Conservation (phyloP, 2,329 filamentous ascomycete species). For the Mycosphaerella arachidis region DNA sequence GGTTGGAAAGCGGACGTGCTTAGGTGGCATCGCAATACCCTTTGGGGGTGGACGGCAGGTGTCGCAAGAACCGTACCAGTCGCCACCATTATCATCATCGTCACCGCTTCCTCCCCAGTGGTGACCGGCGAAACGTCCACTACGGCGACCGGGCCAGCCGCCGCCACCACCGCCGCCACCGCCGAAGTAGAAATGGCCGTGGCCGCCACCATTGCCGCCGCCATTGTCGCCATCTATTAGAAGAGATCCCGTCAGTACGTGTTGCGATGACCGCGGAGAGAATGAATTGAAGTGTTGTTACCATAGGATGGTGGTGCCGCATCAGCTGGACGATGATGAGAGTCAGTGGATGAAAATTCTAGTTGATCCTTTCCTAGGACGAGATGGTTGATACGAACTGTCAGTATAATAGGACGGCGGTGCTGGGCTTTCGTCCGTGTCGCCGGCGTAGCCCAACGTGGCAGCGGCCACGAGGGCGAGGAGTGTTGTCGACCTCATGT, state of each 20-base stretch:
- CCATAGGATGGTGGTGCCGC: background rate
- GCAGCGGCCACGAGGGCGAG: conserved; percentile 1
- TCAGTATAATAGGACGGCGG: background rate
- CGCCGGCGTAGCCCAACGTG: background rate
- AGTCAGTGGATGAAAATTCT: background rate
- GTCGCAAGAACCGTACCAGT: background rate
- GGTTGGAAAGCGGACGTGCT: background rate
- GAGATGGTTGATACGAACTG: too few species aligned
- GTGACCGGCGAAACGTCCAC: background rate
- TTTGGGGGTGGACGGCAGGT: background rate
- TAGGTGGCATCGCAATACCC: background rate
- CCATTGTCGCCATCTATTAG: background rate
- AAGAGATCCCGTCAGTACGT: background rate
- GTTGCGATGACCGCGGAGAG: background rate
- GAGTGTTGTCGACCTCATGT: conserved; percentile 2
- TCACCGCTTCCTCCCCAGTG: background rate
- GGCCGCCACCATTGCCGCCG: background rate
- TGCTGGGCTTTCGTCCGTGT: background rate
- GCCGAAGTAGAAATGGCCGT: too few species aligned
- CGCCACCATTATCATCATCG: background rate
- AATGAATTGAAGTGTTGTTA: too few species aligned
- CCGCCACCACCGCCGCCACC: background rate
- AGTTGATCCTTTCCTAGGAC: background rate
- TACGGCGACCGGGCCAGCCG: background rate
- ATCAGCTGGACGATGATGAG: background rate